phyloP scores from a whole-genome alignment of 257 asterid genomes.

The Solanum gandarillasii region DNA sequence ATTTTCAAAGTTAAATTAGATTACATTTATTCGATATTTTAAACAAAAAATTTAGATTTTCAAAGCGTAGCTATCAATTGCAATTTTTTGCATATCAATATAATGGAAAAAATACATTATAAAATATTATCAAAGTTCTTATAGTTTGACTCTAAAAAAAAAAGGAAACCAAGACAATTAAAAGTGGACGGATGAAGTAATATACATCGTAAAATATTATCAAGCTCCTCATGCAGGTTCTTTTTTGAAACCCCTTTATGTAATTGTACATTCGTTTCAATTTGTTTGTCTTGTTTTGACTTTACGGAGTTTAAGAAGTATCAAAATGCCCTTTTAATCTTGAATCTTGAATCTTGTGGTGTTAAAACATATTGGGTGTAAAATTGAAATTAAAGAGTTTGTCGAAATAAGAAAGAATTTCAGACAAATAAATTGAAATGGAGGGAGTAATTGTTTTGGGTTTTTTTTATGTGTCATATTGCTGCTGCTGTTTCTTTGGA shows the following conservation, averaged over 20 bases:
- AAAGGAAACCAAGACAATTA: no score
- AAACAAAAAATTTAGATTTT: no score
- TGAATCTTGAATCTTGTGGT: neutral
- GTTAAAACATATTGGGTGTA: neutral
- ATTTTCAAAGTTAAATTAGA: no score
- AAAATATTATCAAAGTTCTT: no score
- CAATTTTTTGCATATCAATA: no score
- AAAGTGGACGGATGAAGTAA: no score
- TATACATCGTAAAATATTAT: neutral
- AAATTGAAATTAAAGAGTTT: neutral
- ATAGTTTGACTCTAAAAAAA: no score
- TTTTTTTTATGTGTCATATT: neutral
- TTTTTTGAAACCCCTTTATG: neutral
- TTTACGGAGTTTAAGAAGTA: neutral
- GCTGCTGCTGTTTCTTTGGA: neutral
- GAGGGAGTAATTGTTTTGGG: neutral
- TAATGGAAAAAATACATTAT: no score
- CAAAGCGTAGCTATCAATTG: no score
- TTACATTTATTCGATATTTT: no score
- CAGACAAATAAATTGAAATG: neutral
- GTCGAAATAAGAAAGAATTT: no score
- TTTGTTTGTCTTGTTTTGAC: neutral
- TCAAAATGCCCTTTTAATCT: no score
- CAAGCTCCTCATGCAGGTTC: conserved; percentile 91
- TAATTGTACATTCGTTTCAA: neutral